Evolutionary conservation across 2,329 filamentous ascomycete genomes (phyloP).

Genomic region (Clonostachys rhizophaga): DNA sequence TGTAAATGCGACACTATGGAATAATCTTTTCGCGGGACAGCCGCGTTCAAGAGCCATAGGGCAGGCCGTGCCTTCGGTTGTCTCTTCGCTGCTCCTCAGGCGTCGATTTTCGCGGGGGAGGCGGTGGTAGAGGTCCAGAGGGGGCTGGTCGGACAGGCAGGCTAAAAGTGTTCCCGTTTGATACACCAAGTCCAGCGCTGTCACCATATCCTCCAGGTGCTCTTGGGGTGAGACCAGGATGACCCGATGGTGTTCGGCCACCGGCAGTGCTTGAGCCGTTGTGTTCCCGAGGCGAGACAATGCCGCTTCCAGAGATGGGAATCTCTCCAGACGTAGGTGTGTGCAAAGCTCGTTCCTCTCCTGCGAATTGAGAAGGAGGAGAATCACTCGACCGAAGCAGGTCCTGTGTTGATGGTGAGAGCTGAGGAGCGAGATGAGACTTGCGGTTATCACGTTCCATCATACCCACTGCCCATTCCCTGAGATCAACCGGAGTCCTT

Average conservation of each 20-base stretch:
- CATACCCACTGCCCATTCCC: slow-evolving; percentile 89
- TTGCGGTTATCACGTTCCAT: slow-evolving; percentile 96
- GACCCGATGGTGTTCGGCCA: slow-evolving; percentile 33
- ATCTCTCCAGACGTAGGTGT: slow-evolving; percentile 72
- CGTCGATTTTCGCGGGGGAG: slow-evolving; percentile 53
- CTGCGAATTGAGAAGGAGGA: slow-evolving; percentile 25
- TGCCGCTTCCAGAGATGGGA: slow-evolving; percentile 54
- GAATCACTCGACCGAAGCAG: slow-evolving; percentile 63
- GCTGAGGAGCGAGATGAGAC: slow-evolving; percentile 79
- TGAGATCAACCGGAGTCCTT: slow-evolving; percentile 88
- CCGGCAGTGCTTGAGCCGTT: slow-evolving; percentile 39
- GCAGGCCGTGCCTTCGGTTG: slow-evolving; percentile 13
- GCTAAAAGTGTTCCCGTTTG: slow-evolving; percentile 40
- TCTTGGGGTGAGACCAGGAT: slow-evolving; percentile 51
- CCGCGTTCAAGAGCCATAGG: too few species aligned
- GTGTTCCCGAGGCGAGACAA: slow-evolving; percentile 49
- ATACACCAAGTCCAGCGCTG: slow-evolving; percentile 30
- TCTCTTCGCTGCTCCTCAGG: slow-evolving; percentile 48
- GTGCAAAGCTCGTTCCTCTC: slow-evolving; percentile 38
- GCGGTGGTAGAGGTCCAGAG: slow-evolving; percentile 53
- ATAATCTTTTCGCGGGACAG: too few species aligned
- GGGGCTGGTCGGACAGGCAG: slow-evolving; percentile 61
- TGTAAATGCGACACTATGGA: too few species aligned
- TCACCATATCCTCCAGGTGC: slow-evolving; percentile 28
- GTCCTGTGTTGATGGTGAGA: slow-evolving; percentile 74